Percentiles rank a stretch among this genome's conserved stretches.
phyloP scores from a whole-genome alignment of 352 stramenopile species.

The Pythium dissimile region DNA sequence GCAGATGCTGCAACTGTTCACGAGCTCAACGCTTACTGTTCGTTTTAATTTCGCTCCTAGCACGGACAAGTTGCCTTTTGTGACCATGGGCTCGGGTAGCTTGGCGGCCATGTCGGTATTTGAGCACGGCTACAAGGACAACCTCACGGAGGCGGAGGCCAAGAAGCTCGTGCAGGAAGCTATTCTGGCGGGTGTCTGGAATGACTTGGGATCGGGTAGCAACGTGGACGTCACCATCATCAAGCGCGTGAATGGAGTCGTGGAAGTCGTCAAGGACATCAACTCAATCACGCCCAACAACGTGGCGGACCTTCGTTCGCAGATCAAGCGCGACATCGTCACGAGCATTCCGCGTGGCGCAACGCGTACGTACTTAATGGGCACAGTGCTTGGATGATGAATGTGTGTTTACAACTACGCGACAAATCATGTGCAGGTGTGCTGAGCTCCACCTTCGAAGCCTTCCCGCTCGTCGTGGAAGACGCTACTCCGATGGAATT shows the following conservation, averaged over 20 bases:
- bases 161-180: conserved; percentile 95
- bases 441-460: conserved; percentile 68
- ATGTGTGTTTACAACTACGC: too few species aligned
- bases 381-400: too few species aligned
- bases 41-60: conserved; percentile 20
- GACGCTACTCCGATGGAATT: conserved; percentile 77
- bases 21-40: background rate
- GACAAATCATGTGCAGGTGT: too few species aligned
- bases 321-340: conserved; percentile 84
- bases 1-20: too few species aligned
- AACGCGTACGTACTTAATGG: conserved; percentile 68
- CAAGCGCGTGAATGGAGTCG: conserved; percentile 80
- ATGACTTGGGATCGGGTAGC: conserved; percentile 96
- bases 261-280: conserved; percentile 86
- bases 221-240: conserved; percentile 98
- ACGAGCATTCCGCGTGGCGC: conserved; percentile 78
- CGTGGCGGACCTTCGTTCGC: conserved; percentile 79
- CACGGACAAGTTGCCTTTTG: conserved; percentile 96
- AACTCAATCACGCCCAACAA: conserved; percentile 94
- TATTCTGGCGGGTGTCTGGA: conserved; percentile 97
- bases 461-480: conserved; percentile 71
- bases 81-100: conserved; percentile 98
- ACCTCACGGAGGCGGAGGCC: conserved; percentile 95
- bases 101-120: conserved; percentile 98
- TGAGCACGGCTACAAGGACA: conserved; percentile 93